These are phyloP conservation scores for Pseudonitzschia multiseries DNA, from an alignment of 108 stramenopile species.

Conservation along the genomic window DNA sequence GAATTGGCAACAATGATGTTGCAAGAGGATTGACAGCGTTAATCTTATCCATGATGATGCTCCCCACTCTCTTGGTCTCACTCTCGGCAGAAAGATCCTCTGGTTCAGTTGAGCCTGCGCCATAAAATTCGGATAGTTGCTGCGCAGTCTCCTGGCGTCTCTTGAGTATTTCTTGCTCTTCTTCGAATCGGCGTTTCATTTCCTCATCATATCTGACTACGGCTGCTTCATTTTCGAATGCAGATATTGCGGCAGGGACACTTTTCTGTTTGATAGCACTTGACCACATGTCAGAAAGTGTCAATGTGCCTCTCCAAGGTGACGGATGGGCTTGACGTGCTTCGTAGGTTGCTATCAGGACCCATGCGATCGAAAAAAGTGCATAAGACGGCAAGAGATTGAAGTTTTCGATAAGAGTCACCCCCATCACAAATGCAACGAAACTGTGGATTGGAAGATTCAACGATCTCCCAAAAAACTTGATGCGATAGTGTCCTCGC, in stretches of 20 bases:
- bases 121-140: conserved; percentile 29
- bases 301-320: conserved; percentile 25
- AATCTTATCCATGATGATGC: conserved; percentile 1
- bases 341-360: conserved; percentile 35
- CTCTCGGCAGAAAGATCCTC: conserved; percentile 15
- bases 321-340: conserved; percentile 24
- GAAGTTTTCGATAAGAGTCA: conserved; percentile 47
- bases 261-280: conserved; percentile 18
- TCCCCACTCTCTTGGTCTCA: conserved; percentile 4
- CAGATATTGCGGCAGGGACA: conserved; percentile 15
- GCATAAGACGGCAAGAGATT: conserved; percentile 54
- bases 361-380: conserved; percentile 48
- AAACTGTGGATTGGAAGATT: conserved; percentile 49
- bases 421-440: conserved; percentile 45
- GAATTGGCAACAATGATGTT: conserved; percentile 50
- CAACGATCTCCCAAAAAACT: conserved; percentile 18
- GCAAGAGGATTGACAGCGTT: conserved; percentile 21
- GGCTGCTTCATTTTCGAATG: conserved; percentile 33
- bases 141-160: neutral
- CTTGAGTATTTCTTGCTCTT: conserved; percentile 6
- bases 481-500: conserved; percentile 31
- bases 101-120: neutral
- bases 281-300: conserved; percentile 23
- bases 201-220: conserved; percentile 22
- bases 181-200: conserved; percentile 7